These are phyloP conservation scores for Tripidium arundinaceum DNA, from an alignment of 202 grass and related monocot species.

Conservation along the genomic window DNA sequence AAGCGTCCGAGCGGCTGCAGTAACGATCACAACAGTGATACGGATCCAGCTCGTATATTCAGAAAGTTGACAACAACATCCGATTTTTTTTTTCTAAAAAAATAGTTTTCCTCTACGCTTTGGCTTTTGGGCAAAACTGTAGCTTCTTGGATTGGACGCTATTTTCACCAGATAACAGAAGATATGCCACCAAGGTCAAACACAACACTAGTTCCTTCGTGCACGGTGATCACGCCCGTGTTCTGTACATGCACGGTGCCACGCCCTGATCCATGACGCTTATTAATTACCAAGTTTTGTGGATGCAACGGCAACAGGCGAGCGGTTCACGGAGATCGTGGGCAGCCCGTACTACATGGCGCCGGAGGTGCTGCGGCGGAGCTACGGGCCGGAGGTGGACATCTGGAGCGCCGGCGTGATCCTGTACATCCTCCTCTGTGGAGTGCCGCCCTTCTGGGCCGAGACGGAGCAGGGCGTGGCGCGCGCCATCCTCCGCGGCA, in stretches of 20 bases:
- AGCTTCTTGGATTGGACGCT: neutral
- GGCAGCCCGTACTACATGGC: conserved; percentile 73
- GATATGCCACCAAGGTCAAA: neutral
- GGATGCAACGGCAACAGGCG: conserved; percentile 14
- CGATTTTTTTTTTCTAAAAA: neutral
- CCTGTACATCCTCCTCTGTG: conserved; percentile 64
- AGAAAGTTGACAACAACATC: neutral
- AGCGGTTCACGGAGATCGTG: conserved; percentile 61
- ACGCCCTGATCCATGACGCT: too few species aligned
- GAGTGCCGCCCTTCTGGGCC: conserved; percentile 50
- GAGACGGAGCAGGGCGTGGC: conserved; percentile 78
- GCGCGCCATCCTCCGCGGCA: conserved; percentile 54
- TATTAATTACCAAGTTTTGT: neutral
- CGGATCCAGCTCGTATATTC: neutral
- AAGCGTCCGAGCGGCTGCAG: neutral
- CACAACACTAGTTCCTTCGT: neutral
- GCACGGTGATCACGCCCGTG: neutral
- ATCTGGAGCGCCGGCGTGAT: conserved; percentile 59
- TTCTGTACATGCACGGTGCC: neutral
- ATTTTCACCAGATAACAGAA: neutral
- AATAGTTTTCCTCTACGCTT: neutral
- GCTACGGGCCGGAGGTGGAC: conserved; percentile 54
- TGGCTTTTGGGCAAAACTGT: neutral
- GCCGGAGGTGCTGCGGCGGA: conserved; percentile 48
- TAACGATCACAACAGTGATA: neutral